Evolutionary conservation across 768 basidiomycete genomes (phyloP), one percentile per base, ranked within the genome.

Genomic region (Agrocybe praecox): DNA sequence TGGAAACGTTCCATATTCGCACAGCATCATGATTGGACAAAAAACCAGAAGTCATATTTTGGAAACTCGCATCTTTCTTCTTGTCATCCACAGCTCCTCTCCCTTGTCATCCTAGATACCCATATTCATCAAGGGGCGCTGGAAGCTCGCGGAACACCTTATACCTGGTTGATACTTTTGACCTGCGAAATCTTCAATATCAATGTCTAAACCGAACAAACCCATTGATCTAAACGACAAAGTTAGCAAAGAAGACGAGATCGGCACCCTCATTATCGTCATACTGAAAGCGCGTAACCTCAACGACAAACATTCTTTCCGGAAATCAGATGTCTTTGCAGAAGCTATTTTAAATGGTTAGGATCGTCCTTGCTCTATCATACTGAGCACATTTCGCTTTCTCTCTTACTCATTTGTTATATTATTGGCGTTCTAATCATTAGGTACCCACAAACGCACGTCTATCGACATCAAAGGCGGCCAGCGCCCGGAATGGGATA

Each of bases 401-500:
- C 14, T 6, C 24, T 10, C n/a, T 24, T 11, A 18, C 24, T 23
- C 33, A 34, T 24, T 33, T 23, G 19, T 19, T 19, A 6, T 36
- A 32, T 40, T 46, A 53, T 26, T 18, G 17, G 17, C 18, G 14
- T 47, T 47, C 24, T 36, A 22, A 29, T 55, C 15, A 11, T 26
- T 76, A 70, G 85, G 86, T 36, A 75, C 75, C 17, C 86, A 81
- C 50, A 85, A 90, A 66, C 82, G 82, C 55, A 94, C 93, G 0
- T 77, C 82, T 52, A 80, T 87, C 57, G 89, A 93, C 65, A 78
- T 86, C 62, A 93, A 88, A 67, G 95, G 95, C 2, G 96, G 96
- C 0, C 96, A 98, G 67, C 90, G 92, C 71, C 96, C 96, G 2
- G 84, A 88, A 57, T 98, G 95, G 94, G 95, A 97, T 67, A 86